Percentiles rank a stretch among this genome's conserved stretches.
These are phyloP conservation scores for Debaryomyces coudertii DNA, from an alignment of 1,139 yeast species.

Conservation along the genomic window DNA sequence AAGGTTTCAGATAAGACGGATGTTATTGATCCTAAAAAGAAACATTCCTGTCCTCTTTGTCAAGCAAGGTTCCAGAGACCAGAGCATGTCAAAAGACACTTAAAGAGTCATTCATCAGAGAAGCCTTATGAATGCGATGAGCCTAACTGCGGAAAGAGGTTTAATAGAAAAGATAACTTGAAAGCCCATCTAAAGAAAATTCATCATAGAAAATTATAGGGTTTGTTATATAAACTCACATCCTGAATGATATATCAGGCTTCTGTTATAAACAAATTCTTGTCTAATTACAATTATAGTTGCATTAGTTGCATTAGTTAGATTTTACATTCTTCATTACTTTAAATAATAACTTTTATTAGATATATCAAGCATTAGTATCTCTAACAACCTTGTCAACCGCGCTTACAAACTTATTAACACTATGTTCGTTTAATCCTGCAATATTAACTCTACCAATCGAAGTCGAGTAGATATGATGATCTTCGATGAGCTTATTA, in stretches of 20 bases:
- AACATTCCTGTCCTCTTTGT: slow-evolving; percentile 79
- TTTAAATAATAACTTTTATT: not conserved
- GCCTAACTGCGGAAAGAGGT: slow-evolving; percentile 75
- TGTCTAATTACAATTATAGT: not conserved
- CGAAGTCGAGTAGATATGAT: slow-evolving; percentile 41
- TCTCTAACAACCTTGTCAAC: slow-evolving; percentile 44
- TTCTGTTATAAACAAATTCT: not conserved
- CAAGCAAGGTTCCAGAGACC: slow-evolving; percentile 80
- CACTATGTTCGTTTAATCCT: slow-evolving; percentile 41
- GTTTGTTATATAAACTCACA: not conserved
- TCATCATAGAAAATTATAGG: slow-evolving; percentile 35
- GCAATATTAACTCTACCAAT: slow-evolving; percentile 50
- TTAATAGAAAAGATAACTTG: slow-evolving; percentile 69
- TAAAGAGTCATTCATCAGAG: slow-evolving; percentile 85
- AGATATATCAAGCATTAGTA: slow-evolving; percentile 2
- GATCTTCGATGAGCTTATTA: slow-evolving; percentile 31
- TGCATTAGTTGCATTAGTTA: slow-evolving; percentile 10
- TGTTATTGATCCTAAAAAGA: slow-evolving; percentile 58
- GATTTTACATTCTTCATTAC: slow-evolving; percentile 5
- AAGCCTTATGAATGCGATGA: slow-evolving; percentile 80
- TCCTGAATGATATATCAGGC: not conserved
- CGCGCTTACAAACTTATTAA: slow-evolving; percentile 39
- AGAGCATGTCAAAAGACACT: slow-evolving; percentile 89
- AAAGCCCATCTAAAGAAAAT: slow-evolving; percentile 72
- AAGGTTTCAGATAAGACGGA: slow-evolving; percentile 30